Evolutionary conservation across 2,329 filamentous ascomycete genomes (phyloP).

Genomic region (Zasmidium cellare): DNA sequence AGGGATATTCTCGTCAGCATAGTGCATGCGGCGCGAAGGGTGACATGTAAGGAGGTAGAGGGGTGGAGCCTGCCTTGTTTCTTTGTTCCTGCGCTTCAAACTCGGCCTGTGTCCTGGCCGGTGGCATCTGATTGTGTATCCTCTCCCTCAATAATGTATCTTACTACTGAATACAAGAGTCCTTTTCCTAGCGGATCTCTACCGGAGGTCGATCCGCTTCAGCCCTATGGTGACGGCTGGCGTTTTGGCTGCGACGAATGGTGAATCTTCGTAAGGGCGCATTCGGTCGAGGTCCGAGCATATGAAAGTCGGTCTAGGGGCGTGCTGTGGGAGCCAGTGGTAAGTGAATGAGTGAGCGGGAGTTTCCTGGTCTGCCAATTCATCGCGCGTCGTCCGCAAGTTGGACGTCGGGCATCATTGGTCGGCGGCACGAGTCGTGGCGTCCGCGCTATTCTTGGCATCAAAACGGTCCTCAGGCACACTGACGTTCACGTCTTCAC

Average conservation of each 20-base stretch:
- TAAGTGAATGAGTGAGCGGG: neutral
- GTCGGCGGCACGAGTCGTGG: neutral
- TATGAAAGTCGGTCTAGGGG: neutral
- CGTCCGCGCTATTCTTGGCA: neutral
- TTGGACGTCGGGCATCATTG: neutral
- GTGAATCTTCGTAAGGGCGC: neutral
- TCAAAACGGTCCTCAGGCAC: neutral
- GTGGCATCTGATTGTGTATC: constrained; percentile 28
- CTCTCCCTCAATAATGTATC: neutral
- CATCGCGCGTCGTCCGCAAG: neutral
- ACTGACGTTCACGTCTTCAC: too few relatives aligned
- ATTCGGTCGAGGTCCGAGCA: neutral
- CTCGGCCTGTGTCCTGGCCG: constrained; percentile 36
- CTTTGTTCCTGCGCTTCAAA: constrained; percentile 36
- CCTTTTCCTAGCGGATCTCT: neutral
- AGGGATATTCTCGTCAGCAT: constrained; percentile 9
- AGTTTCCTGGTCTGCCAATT: neutral
- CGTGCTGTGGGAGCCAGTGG: too few relatives aligned
- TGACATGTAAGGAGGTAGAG: neutral
- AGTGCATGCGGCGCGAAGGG: constrained; percentile 4
- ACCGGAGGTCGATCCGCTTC: neutral
- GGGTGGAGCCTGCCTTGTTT: constrained; percentile 31
- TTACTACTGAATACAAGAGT: neutral
- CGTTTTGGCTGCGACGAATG: neutral
- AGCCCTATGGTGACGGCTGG: neutral